A percentile compares a stretch with the other conserved stretches of the same genome.
Conservation (phyloP, 805 yeast species). For the Barnettozyma pratensis region DNA sequence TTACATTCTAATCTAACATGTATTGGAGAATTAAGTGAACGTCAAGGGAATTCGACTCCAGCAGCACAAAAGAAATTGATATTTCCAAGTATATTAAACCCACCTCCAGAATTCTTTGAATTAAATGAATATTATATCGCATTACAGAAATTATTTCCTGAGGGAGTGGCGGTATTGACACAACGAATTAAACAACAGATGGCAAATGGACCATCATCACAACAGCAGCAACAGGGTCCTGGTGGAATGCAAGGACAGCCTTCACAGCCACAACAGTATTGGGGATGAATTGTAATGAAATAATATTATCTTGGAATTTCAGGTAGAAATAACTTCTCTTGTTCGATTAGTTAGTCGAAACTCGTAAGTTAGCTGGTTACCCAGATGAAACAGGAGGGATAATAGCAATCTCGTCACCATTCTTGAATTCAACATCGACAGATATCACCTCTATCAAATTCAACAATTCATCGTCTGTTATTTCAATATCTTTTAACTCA, state of each 20-base stretch:
- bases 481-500: background rate
- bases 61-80: slow-evolving; percentile 10
- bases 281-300: background rate
- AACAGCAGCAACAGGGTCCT: slow-evolving; percentile 11
- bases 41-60: slow-evolving; percentile 12
- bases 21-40: slow-evolving; percentile 25
- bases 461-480: background rate
- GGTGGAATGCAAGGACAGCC: slow-evolving; percentile 1
- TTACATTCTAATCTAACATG: slow-evolving; percentile 26
- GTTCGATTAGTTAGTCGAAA: background rate
- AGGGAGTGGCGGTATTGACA: slow-evolving; percentile 18
- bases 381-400: slow-evolving; percentile 23
- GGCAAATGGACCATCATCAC: background rate
- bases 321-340: too few relatives aligned
- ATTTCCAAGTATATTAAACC: slow-evolving; percentile 22
- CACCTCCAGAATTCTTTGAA: slow-evolving; percentile 24
- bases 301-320: too few relatives aligned
- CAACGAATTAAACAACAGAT: slow-evolving; percentile 10
- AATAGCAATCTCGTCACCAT: slow-evolving; percentile 14
- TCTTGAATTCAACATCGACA: background rate
- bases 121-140: slow-evolving; percentile 21
- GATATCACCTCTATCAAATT: too few relatives aligned
- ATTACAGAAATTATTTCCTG: slow-evolving; percentile 24
- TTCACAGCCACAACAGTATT: slow-evolving; percentile 10
- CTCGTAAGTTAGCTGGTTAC: background rate